These are phyloP conservation scores for Ganoderma resinaceum DNA, from an alignment of 1,284 basidiomycete genomes.

Conservation along the genomic window DNA sequence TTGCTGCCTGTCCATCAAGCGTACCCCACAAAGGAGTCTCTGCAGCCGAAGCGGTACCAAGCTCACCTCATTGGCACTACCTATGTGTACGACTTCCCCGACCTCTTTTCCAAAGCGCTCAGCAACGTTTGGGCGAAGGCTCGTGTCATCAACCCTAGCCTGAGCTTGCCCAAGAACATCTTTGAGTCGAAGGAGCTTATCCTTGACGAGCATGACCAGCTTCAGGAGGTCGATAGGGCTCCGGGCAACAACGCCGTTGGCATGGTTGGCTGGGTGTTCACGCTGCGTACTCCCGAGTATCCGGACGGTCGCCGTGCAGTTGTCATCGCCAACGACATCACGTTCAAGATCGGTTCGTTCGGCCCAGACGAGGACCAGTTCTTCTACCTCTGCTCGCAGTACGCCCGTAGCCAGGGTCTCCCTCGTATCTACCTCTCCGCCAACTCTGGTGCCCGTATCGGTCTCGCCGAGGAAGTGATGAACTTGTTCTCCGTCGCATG, in stretches of 20 bases:
- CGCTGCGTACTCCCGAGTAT: slow-evolving; percentile 92
- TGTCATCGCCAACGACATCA: slow-evolving; percentile 98
- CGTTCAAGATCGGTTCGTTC: slow-evolving; percentile 98
- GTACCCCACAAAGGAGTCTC: slow-evolving; percentile 98
- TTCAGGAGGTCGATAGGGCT: slow-evolving; percentile 89
- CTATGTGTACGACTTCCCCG: slow-evolving; percentile 99
- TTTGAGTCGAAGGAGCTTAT: slow-evolving; percentile 90
- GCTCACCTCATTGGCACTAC: slow-evolving; percentile 99
- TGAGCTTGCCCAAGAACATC: slow-evolving; percentile 80
- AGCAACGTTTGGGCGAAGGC: slow-evolving; percentile 92
- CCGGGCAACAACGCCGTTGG: slow-evolving; percentile 96
- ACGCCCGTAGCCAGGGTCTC: slow-evolving; percentile 87
- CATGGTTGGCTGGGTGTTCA: slow-evolving; percentile 99
- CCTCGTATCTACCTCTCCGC: slow-evolving; percentile 98
- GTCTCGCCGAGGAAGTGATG: slow-evolving; percentile 93
- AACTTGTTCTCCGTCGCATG: slow-evolving; percentile 93
- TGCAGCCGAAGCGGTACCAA: slow-evolving; percentile 98
- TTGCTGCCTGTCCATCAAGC: slow-evolving; percentile 91
- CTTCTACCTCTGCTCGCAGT: slow-evolving; percentile 95
- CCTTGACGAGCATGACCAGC: slow-evolving; percentile 91
- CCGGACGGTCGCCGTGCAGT: slow-evolving; percentile 89
- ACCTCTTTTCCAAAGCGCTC: slow-evolving; percentile 96
- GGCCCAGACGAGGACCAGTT: slow-evolving; percentile 96
- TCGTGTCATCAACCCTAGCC: slow-evolving; percentile 67
- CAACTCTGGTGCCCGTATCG: slow-evolving; percentile 97